Base-by-base conservation (phyloP, 2,329 filamentous ascomycete genomes). In the Ophiocordyceps sinensis region DNA sequence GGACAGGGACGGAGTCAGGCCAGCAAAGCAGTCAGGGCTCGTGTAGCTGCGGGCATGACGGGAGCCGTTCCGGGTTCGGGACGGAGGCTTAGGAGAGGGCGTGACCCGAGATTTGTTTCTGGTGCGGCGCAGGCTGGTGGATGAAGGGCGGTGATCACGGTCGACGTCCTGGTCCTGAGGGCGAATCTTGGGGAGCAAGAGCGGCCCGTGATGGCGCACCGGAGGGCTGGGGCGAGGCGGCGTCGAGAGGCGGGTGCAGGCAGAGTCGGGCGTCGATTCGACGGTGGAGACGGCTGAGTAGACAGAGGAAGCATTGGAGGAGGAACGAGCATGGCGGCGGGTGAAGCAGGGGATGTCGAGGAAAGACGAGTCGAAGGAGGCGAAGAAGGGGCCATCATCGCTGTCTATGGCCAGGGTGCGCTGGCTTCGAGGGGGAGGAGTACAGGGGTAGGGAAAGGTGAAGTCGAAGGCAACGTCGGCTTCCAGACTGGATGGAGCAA, bases 171-270 rank as follows among this genome's bases (percentile, higher is more conserved):
- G 82, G 63, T 94, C 86, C 63, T 91, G 86, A 34, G 76, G 76
- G 45, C 86, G 76, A 64, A 93, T 88, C 71, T 87, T 91, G 54
- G 86, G 86, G 28, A 94, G 70, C 44, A 94, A 68, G 38, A 85
- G 68, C 40, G 85, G 85, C 40, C 85, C 85, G 63, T 87, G 81
- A 46, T 85, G 81, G 45, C 79, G 74, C 51, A 88, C 75, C 45
- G 85, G 83, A 29, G 83, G 82, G 47, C 73, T 70, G 41, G 71
- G 73, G 41, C 70, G 66, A 34, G 70, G 64, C 32, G 84, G 83
- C 12, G 82, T 87, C 41, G 79, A 82, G 51, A 76, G 68, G 49
- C 73, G 69, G 17, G 80, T 83, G 64, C 75, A 71, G 51, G 77
- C 68, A 36, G 82, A 83, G 57, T 82, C 82, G 41, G 70, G 65